A percentile compares a stretch with the other conserved stretches of the same genome.
Evolutionary conservation across 257 asterid genomes (phyloP).

Genomic region (Sherardia arvensis): DNA sequence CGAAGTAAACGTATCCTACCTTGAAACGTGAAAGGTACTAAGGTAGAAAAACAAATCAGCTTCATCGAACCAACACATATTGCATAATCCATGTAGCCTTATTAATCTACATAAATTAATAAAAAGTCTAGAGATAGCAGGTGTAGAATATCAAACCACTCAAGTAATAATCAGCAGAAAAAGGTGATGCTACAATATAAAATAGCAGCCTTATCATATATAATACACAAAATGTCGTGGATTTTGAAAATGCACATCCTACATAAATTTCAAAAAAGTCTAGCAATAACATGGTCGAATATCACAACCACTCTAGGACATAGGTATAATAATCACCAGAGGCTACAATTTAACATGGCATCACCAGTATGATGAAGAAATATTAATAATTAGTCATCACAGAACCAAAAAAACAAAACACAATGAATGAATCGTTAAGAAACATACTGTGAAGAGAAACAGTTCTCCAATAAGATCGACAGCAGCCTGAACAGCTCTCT

Average conservation of each 20-base stretch:
- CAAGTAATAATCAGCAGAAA: too few relatives aligned
- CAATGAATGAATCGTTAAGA: constrained; percentile 12
- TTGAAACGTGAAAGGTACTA: too few relatives aligned
- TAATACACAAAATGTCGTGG: background rate
- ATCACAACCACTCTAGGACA: background rate
- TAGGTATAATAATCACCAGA: background rate
- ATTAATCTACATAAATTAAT: too few relatives aligned
- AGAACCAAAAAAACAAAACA: constrained; percentile 4
- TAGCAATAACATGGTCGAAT: background rate
- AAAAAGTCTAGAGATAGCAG: too few relatives aligned
- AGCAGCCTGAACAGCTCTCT: constrained; percentile 94
- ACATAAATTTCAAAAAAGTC: background rate
- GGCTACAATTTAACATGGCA: background rate
- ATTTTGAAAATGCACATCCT: background rate
- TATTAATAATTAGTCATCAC: background rate
- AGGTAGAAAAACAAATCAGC: background rate
- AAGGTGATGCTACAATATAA: too few relatives aligned
- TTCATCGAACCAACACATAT: background rate
- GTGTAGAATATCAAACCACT: too few relatives aligned
- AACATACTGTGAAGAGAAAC: constrained; percentile 70
- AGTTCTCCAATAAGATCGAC: constrained; percentile 84
- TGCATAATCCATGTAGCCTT: background rate
- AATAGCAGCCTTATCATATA: too few relatives aligned
- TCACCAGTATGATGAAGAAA: background rate
- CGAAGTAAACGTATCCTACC: background rate